Evolutionary conservation across 2,329 filamentous ascomycete genomes (phyloP), one percentile per base, ranked within the genome.

Genomic region (Aschersonia sp.): DNA sequence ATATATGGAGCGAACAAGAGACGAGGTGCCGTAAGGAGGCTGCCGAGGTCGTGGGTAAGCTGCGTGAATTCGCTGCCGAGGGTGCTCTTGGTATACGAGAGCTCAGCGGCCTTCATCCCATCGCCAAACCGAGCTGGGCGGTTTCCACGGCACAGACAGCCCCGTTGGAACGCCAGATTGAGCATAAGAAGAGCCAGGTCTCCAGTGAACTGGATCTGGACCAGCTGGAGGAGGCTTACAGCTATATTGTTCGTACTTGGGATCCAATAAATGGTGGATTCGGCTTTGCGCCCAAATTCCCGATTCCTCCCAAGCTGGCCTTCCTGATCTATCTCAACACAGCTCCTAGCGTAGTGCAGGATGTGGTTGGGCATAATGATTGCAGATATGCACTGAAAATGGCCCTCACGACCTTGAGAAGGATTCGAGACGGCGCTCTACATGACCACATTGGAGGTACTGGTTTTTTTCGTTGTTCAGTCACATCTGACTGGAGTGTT

Each of bases 401-500:
- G 80, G 87, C 84, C 1, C 63, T 94, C 29, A 76, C 82, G 50
- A 96, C 89, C 0, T 67, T 98, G 45, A 76, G 85, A 40, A 80
- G 80, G 50, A 92, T 97, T 10, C 66, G 70, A 2, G 68, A 74
- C 45, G 71, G 76, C 45, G 74, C 72, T 4, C 56, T 80, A 51
- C 66, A 72, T 47, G 77, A 80, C 50, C 77, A 80, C 49, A 60
- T 80, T 6, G 73, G 74, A 1, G 69, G 68, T 1, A 59, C 60
- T 5, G 77, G 77, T 3, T 79, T 80, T 54, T 67, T 73, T 38
- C 78, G 91, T 46, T 96, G 94, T 61, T 94, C 88, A 10, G 84
- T 94, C 5, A 97, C 91, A 0, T 71, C 80, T 10, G 86, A 97
- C 65, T 98, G 92, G 92, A 86, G 84, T 52, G 70, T 97, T 44